Evolutionary conservation across 139 green algal species (phyloP).

Genomic region (Auxenochlorella pyrenoidosa): DNA sequence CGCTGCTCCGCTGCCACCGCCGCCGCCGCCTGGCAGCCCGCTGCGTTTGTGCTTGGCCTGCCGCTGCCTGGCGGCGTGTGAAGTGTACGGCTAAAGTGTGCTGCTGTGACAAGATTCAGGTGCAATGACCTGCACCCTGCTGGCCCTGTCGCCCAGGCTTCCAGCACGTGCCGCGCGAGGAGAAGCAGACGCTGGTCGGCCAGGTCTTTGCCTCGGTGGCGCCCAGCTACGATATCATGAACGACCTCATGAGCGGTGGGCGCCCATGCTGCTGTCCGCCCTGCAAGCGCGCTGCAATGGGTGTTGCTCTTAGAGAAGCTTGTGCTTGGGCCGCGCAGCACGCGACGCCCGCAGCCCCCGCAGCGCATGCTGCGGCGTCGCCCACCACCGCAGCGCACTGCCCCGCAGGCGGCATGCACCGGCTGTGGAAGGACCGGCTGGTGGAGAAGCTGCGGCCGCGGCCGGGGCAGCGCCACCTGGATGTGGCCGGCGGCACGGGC

Average conservation of each 20-base stretch:
- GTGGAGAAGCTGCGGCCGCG: constrained; percentile 84
- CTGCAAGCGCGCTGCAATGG: background rate
- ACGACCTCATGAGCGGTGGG: constrained; percentile 96
- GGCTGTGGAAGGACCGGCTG: constrained; percentile 96
- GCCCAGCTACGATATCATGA: constrained; percentile 97
- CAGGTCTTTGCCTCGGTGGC: constrained; percentile 95
- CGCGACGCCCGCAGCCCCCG: too few relatives aligned
- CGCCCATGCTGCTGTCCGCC: background rate
- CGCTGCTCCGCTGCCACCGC: too few relatives aligned
- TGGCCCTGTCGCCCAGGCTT: constrained; percentile 58
- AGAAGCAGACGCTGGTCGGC: constrained; percentile 69
- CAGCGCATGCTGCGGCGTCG: too few relatives aligned
- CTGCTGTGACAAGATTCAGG: too few relatives aligned
- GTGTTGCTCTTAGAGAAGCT: too few relatives aligned
- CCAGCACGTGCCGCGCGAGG: constrained; percentile 60
- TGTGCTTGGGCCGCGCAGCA: too few relatives aligned
- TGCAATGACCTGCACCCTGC: background rate
- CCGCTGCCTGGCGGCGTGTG: too few relatives aligned
- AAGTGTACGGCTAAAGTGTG: too few relatives aligned
- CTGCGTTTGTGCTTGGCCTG: too few relatives aligned
- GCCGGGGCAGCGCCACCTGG: constrained; percentile 91
- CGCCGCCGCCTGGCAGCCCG: too few relatives aligned
- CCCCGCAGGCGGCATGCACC: constrained; percentile 81
- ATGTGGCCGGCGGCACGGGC: constrained; percentile 97
- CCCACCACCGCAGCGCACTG: too few relatives aligned